Base-by-base conservation (phyloP, 169 alveolate species). In the Plasmodium vinckei region DNA sequence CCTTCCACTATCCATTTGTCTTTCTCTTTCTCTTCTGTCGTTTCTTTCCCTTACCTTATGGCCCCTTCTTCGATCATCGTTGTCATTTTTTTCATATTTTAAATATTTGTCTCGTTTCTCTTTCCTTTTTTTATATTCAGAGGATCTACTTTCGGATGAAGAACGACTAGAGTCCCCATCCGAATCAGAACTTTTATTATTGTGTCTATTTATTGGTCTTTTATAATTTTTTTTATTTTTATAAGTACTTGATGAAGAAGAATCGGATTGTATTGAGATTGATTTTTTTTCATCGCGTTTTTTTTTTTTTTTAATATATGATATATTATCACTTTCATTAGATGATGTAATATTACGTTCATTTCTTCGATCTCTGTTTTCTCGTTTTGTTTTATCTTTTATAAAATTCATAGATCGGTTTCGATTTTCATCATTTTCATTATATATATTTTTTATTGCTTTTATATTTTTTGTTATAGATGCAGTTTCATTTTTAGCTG, bases 401-500 rank as follows among this genome's bases (percentile, higher is more conserved):
- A 15, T 57, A 15, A 39, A 12, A 57, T 10, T 7, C 0, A 5
- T 1, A 46, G 57, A 3, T 33, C 57, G 2, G 1, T 12, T 33
- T 5, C 10, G 75, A 21, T 4, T 21, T 25, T 17, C 88, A 17
- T 33, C 42, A 33, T 33, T 75, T 60, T 68, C 88, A 5, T 13
- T 49, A 56, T 75, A 60, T 19, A 75, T 25, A 49, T 42, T 72
- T 61, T 49, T 72, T 10, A 72, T 17, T 17, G 17, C 42, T 33
- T 72, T 21, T n/a, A 72, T 72, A 61, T 63, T 63, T 54, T 33
- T 49, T 39, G 47, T 63, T 56, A 75, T 33, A n/a, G 39, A 27
- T 53, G 39, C 88, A 75, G 61, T 63, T 65, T 75, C 60, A 49
- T 49, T 75, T 75, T 12, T 61, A 17, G 49, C 72, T 25, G 61